Percentiles rank a stretch among this genome's conserved stretches.
phyloP scores from a whole-genome alignment of 2,329 filamentous ascomycete species.

The Penicillium sp. region DNA sequence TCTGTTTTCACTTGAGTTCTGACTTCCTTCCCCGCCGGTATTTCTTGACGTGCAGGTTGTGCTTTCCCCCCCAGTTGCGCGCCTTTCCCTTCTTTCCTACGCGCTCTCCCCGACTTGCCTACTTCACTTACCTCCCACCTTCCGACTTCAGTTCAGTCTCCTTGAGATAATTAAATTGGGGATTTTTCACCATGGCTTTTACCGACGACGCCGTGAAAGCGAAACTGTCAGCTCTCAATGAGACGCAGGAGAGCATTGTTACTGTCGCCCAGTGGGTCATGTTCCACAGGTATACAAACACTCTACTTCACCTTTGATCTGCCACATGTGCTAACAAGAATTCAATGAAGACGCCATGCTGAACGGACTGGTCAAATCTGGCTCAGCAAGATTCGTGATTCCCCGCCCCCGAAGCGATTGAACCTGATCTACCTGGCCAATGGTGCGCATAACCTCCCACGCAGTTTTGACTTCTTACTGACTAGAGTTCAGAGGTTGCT shows the following conservation, averaged over 20 bases:
- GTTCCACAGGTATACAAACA: constrained; percentile 78
- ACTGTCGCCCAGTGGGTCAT: constrained; percentile 99
- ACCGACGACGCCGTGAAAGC: constrained; percentile 93
- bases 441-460: constrained; percentile 56
- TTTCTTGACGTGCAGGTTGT: too few relatives aligned
- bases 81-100: too few relatives aligned
- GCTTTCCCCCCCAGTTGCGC: too few relatives aligned
- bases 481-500: constrained; percentile 70
- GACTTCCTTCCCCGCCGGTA: not conserved
- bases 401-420: constrained; percentile 78
- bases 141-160: not conserved
- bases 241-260: constrained; percentile 95
- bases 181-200: constrained; percentile 71
- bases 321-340: constrained; percentile 16
- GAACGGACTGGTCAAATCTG: constrained; percentile 89
- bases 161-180: not conserved
- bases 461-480: constrained; percentile 15
- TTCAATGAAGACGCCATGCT: constrained; percentile 72
- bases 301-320: constrained; percentile 19
- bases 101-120: not conserved
- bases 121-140: not conserved
- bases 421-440: constrained; percentile 95
- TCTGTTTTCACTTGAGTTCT: not conserved
- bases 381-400: constrained; percentile 86
- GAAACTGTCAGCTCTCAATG: constrained; percentile 92